Evolutionary conservation across 805 yeast species (phyloP), one percentile per base, ranked within the genome.

Genomic region (Blastobotrys terrestris): DNA sequence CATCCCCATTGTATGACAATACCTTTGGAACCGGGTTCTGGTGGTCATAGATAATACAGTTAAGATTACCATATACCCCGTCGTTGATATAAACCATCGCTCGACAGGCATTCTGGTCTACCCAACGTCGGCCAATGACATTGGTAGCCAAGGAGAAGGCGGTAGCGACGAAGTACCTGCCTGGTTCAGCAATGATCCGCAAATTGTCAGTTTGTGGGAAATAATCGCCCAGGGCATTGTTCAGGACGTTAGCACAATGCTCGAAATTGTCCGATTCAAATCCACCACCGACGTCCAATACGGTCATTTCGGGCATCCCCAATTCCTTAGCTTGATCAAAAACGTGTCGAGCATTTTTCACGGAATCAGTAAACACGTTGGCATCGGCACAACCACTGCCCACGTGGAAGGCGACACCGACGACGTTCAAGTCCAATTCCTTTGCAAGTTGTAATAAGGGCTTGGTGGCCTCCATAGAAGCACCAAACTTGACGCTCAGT

Each of bases 51-150:
- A 92, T 68, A 64, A 94, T 85, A 70, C 97, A 92, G 73, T 94
- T 92, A 82, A 92, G 76, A 72, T 91, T 92, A 35, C 97, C 97
- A 67, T 92, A 92, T 39, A 91, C 90, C 43, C 99, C 99, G 67
- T 92, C 99, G 63, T 89, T 92, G 67, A 91, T 74, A 70, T 92
- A 92, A 47, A 90, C 64, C 92, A 91, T 87, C 35, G 85, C 79
- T 55, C 72, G 68, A 31, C 65, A 63, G 3, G 65, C 65, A 40
- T 50, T 53, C 35, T 62, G 63, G 39, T 70, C 60, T 7, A 71
- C 67, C 26, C 75, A 75, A 56, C 98, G 80, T 58, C 86, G 82
- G n/a, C 96, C 96, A 67, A 89, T 88, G 31, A 92, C 84, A 65
- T 86, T 81, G 18, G 87, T 74, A 1, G 90, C 96, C 61, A 92